phyloP scores from a whole-genome alignment of 306 rosid genomes.

The Hippophae rhamnoides region DNA sequence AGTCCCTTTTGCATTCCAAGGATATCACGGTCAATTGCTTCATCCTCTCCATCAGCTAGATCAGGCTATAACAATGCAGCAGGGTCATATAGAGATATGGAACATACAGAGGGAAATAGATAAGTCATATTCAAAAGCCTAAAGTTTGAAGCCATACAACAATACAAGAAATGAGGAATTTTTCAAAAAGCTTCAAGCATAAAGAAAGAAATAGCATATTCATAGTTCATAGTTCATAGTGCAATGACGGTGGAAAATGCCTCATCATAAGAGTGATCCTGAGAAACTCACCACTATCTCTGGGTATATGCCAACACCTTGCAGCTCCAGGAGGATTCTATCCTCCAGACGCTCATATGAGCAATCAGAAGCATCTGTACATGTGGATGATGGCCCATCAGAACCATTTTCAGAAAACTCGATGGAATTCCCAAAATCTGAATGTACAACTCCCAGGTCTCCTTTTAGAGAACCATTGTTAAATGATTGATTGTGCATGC shows the following conservation, averaged over 20 bases:
- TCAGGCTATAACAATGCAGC: constrained; percentile 56
- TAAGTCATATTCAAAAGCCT: too few relatives aligned
- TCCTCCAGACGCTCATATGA: constrained; percentile 69
- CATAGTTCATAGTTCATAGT: constrained; percentile 6
- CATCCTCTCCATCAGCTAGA: constrained; percentile 63
- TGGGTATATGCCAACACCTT: constrained; percentile 74
- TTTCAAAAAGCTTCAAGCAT: background rate
- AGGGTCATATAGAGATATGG: constrained; percentile 6
- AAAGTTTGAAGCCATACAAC: background rate
- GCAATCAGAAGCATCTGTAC: constrained; percentile 41
- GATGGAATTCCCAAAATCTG: constrained; percentile 47
- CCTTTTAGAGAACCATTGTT: constrained; percentile 62
- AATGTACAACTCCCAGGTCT: constrained; percentile 51
- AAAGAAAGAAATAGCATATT: constrained; percentile 7
- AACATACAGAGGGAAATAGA: too few relatives aligned
- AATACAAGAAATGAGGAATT: background rate
- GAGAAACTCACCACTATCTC: constrained; percentile 52
- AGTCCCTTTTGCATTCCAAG: constrained; percentile 53
- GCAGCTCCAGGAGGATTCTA: constrained; percentile 74
- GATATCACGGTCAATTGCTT: constrained; percentile 54
- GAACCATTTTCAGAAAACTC: constrained; percentile 59
- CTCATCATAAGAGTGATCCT: too few relatives aligned
- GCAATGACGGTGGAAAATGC: background rate
- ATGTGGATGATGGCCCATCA: constrained; percentile 48
- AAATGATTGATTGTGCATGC: constrained; percentile 48